Evolutionary conservation across 2,329 filamentous ascomycete genomes (phyloP).

Genomic region (Pseudocercospora macadamiae): DNA sequence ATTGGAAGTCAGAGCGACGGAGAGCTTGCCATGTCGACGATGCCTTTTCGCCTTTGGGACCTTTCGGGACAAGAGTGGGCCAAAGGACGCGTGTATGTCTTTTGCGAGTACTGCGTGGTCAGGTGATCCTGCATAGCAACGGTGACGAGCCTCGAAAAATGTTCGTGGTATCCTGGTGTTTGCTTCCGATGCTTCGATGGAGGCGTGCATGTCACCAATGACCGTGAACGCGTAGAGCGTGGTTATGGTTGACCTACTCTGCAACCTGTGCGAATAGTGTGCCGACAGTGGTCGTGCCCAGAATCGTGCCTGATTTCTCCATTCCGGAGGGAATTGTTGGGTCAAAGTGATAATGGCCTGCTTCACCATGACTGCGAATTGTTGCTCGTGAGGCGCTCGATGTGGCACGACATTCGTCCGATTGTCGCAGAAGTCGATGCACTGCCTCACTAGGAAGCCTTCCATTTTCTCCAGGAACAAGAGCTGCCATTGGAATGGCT

Average conservation of each 20-base stretch:
- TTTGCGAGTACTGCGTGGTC: slow-evolving; percentile 50
- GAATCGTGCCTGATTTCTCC: slow-evolving; percentile 48
- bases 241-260: slow-evolving; percentile 35
- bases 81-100: slow-evolving; percentile 52
- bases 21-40: slow-evolving; percentile 15
- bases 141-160: slow-evolving; percentile 50
- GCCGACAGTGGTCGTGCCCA: slow-evolving; percentile 44
- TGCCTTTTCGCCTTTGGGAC: slow-evolving; percentile 17
- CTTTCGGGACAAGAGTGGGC: slow-evolving; percentile 39
- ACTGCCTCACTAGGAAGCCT: slow-evolving; percentile 28
- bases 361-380: slow-evolving; percentile 42
- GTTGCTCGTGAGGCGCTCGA: slow-evolving; percentile 30
- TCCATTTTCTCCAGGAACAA: slow-evolving; percentile 41
- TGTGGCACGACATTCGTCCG: slow-evolving; percentile 17
- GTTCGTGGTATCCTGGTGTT: slow-evolving; percentile 45
- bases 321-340: slow-evolving; percentile 43
- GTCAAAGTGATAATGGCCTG: slow-evolving; percentile 36
- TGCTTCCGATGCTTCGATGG: slow-evolving; percentile 30
- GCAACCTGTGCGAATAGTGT: slow-evolving; percentile 34
- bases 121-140: slow-evolving; percentile 48
- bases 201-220: slow-evolving; percentile 38
- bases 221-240: slow-evolving; percentile 50
- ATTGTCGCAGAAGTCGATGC: slow-evolving; percentile 28
- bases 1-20: slow-evolving; percentile 9
- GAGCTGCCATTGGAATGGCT: slow-evolving; percentile 37